Conservation (phyloP, 1,284 basidiomycete species). For the Trichosporon ovoides region DNA sequence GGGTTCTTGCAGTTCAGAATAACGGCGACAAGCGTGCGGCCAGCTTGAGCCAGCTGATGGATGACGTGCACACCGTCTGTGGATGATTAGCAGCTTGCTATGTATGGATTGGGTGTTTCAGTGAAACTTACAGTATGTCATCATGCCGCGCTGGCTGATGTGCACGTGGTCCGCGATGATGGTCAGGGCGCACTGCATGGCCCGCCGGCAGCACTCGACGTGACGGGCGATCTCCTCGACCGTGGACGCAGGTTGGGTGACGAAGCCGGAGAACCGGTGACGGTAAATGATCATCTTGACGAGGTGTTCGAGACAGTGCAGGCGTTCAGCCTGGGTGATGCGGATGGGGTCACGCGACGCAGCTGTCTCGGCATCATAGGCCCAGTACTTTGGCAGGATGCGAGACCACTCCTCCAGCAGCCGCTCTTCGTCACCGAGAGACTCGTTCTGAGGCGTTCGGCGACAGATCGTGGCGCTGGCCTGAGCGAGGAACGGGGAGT, state of each 20-base stretch:
- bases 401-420: constrained; percentile 71
- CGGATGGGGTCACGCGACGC: constrained; percentile 78
- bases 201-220: constrained; percentile 50
- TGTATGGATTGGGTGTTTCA: constrained; percentile 2
- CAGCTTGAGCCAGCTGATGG: constrained; percentile 86
- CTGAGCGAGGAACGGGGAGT: constrained; percentile 47
- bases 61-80: constrained; percentile 86
- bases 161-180: constrained; percentile 76
- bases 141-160: constrained; percentile 67
- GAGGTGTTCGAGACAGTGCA: constrained; percentile 78
- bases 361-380: constrained; percentile 70
- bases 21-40: constrained; percentile 75
- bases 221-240: constrained; percentile 45
- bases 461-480: constrained; percentile 47
- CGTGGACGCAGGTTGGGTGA: constrained; percentile 46
- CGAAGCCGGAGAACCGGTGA: constrained; percentile 50
- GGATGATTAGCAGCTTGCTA: not conserved
- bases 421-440: constrained; percentile 69
- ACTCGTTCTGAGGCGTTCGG: constrained; percentile 52
- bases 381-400: constrained; percentile 69
- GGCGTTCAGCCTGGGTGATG: constrained; percentile 74
- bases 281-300: constrained; percentile 61
- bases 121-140: constrained; percentile 75
- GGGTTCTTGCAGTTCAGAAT: constrained; percentile 59
- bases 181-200: constrained; percentile 57